Evolutionary conservation across 257 asterid genomes (phyloP), one percentile per base, ranked within the genome.

Genomic region (Solanum rostratum): DNA sequence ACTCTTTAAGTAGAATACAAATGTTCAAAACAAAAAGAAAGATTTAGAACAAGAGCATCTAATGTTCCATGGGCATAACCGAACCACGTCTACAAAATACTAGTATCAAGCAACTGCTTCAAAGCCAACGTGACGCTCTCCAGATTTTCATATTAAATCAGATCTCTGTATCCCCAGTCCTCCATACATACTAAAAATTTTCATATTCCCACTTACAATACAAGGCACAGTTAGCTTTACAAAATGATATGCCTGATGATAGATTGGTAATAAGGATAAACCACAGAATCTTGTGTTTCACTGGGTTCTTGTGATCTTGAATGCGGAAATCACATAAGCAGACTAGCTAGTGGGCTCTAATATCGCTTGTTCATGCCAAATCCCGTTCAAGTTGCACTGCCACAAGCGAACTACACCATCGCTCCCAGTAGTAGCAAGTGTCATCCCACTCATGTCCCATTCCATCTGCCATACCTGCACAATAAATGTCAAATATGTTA

Each of bases 361-460:
- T 83, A 90, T 82, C 62, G 95, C 98, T 88, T 92, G 96, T 88
- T 93, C 92, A 70, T 90, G 94, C 98, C 99, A 96, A 85, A 79
- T 87, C 14, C 98, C 98, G 15, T 90, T 90, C 49, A 92, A 84
- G 89, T 92, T 92, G 3, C 98, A 93, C 85, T 96, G 99, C 98
- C 99, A 96, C 88, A 96, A 88, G 87, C 93, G 95, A 22, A 93
- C 98, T 5, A 91, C 87, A 1, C 93, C 97, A 83, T 96, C 98
- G 7, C 90, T 82, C 65, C 96, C 99, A 0, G 95, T 91, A 65
- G 92, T 90, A 53, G 99, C 99, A 62, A 96, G 90, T 83, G 99
- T 94, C 98, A 93, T 96, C 81, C 99, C 99, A 14, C 99, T 92
- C 92, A 92, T 92, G 90, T 96, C 98, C 99, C 99, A 96, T 88